A percentile compares a stretch with the other conserved stretches of the same genome.
phyloP scores from a whole-genome alignment of 805 yeast species.

The Schwanniomyces sp. region DNA sequence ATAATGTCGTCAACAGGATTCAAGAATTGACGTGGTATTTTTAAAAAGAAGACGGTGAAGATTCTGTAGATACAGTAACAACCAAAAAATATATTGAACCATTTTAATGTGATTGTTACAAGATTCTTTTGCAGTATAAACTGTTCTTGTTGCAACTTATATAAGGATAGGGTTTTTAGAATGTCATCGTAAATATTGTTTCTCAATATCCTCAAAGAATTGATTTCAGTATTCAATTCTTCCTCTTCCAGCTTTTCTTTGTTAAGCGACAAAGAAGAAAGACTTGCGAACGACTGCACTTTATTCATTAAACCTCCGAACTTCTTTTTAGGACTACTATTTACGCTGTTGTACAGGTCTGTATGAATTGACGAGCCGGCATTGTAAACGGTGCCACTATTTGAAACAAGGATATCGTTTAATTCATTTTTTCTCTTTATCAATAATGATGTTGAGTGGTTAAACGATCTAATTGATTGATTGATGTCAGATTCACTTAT shows the following conservation, averaged over 20 bases:
- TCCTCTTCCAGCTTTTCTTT: conserved; percentile 21
- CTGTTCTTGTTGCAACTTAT: conserved; percentile 11
- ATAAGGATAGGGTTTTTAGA: conserved; percentile 15
- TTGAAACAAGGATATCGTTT: conserved; percentile 12
- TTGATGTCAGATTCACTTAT: conserved; percentile 33
- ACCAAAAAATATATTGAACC: conserved; percentile 32
- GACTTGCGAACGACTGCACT: conserved; percentile 42
- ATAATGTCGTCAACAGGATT: not conserved
- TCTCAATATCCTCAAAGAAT: conserved; percentile 31
- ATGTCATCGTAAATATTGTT: conserved; percentile 31
- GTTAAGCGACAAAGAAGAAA: conserved; percentile 14
- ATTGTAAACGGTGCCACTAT: conserved; percentile 28
- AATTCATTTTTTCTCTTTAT: conserved; percentile 33
- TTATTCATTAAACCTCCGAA: conserved; percentile 33
- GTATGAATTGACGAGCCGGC: conserved; percentile 11
- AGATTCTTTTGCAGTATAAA: not conserved
- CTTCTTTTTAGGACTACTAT: conserved; percentile 14
- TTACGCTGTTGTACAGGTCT: conserved; percentile 5
- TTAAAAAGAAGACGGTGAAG: conserved; percentile 39
- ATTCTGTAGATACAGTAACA: conserved; percentile 52
- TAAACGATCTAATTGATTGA: conserved; percentile 35
- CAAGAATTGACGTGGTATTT: conserved; percentile 33
- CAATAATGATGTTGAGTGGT: conserved; percentile 38
- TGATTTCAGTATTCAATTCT: conserved; percentile 41
- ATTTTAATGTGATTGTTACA: not conserved